Evolutionary conservation across 768 basidiomycete genomes (phyloP).

Genomic region (Strobilomyces echinocephalus): DNA sequence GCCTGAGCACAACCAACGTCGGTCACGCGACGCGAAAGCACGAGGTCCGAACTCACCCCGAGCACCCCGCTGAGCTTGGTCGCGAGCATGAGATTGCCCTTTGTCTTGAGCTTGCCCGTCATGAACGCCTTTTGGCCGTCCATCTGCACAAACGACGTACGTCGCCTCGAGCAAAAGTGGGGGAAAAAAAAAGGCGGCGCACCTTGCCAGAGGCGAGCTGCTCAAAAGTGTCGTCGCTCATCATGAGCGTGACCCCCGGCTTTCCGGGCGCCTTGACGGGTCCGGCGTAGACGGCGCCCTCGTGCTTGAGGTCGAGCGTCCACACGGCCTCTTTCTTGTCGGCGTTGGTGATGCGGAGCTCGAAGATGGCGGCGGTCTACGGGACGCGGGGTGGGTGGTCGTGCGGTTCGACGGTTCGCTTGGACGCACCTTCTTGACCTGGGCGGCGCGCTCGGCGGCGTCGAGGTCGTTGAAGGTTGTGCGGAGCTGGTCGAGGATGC

Average conservation of each 20-base stretch:
- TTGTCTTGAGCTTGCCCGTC: slow-evolving; percentile 90
- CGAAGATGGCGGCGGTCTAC: slow-evolving; percentile 85
- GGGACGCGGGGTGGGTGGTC: not conserved
- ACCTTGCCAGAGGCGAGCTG: slow-evolving; percentile 74
- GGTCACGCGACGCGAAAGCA: not conserved
- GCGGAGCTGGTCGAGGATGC: slow-evolving; percentile 52
- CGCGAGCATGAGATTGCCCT: slow-evolving; percentile 90
- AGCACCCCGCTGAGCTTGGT: slow-evolving; percentile 85
- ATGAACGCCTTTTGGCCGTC: slow-evolving; percentile 96
- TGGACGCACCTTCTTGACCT: slow-evolving; percentile 64
- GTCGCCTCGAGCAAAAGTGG: not conserved
- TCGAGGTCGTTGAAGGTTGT: slow-evolving; percentile 48
- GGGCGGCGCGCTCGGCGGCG: slow-evolving; percentile 58
- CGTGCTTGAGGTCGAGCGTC: slow-evolving; percentile 93
- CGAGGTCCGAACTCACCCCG: slow-evolving; percentile 44
- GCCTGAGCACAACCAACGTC: slow-evolving; percentile 16
- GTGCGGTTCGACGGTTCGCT: not conserved
- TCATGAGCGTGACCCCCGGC: slow-evolving; percentile 76
- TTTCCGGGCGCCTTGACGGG: slow-evolving; percentile 45
- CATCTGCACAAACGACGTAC: slow-evolving; percentile 37
- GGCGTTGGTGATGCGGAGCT: slow-evolving; percentile 72
- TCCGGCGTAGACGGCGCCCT: slow-evolving; percentile 73
- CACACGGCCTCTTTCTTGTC: slow-evolving; percentile 69
- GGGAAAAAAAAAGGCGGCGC: not conserved
- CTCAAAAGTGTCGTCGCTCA: slow-evolving; percentile 71